These are phyloP conservation scores for Aureobasidium musti DNA, from an alignment of 2,329 filamentous ascomycete species.

Conservation along the genomic window DNA sequence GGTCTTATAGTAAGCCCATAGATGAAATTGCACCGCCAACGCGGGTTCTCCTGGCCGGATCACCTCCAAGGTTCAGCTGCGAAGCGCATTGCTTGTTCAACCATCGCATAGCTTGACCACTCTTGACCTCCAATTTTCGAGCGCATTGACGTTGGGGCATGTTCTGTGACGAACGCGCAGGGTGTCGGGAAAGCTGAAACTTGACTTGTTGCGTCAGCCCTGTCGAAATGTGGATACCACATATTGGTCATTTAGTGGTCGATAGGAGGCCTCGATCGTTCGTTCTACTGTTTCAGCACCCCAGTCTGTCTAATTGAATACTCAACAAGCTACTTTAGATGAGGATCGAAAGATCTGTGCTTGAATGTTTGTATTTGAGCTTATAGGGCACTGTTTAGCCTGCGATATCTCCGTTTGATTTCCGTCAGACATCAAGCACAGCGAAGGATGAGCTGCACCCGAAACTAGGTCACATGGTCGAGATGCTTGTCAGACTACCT, in stretches of 20 bases:
- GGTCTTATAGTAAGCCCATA: neutral
- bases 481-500: neutral
- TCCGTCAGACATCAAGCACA: neutral
- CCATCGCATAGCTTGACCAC: neutral
- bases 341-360: too few relatives aligned
- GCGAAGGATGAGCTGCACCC: neutral
- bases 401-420: too few relatives aligned
- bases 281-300: neutral
- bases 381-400: neutral
- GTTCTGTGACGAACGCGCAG: neutral
- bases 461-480: neutral
- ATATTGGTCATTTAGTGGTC: neutral
- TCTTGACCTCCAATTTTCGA: conserved; percentile 2
- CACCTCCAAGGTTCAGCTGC: neutral
- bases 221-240: neutral
- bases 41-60: neutral
- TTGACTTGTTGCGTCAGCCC: conserved; percentile 14
- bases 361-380: neutral
- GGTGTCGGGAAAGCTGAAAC: conserved; percentile 4
- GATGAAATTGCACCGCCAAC: neutral
- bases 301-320: neutral
- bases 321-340: too few relatives aligned
- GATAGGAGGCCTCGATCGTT: neutral
- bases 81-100: conserved; percentile 1
- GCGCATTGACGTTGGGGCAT: conserved; percentile 4